phyloP scores from a whole-genome alignment of 768 basidiomycete species.

The Auricularia sp. region DNA sequence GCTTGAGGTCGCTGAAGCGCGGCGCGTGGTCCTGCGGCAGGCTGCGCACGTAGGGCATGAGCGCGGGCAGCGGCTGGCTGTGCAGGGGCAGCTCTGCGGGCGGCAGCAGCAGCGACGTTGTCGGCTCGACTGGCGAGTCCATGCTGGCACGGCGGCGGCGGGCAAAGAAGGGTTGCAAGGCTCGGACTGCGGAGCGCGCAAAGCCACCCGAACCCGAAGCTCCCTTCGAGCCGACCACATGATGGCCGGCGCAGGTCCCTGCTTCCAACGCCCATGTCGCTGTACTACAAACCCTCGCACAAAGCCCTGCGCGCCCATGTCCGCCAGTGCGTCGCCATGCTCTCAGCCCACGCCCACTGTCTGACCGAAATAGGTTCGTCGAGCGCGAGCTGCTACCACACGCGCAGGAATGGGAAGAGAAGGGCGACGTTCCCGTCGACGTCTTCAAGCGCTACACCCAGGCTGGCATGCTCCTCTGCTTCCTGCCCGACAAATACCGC shows the following conservation, averaged over 20 bases:
- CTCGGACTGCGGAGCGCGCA: too few relatives aligned
- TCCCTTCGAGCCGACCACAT: too few relatives aligned
- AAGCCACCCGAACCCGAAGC: too few relatives aligned
- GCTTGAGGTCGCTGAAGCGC: not conserved
- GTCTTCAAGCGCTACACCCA: constrained; percentile 5
- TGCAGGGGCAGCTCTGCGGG: not conserved
- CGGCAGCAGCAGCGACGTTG: not conserved
- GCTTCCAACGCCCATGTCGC: not conserved
- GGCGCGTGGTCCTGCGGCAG: not conserved
- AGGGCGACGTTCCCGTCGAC: constrained; percentile 3
- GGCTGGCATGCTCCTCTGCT: constrained; percentile 5
- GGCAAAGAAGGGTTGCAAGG: not conserved
- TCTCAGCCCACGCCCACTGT: not conserved
- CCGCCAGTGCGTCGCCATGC: not conserved
- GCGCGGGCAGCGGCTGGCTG: not conserved
- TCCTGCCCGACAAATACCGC: constrained; percentile 7
- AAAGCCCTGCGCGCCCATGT: not conserved
- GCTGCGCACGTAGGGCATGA: not conserved
- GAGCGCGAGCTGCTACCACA: constrained; percentile 8
- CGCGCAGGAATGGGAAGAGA: constrained; percentile 8
- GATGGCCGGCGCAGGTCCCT: too few relatives aligned
- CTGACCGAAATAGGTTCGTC: constrained; percentile 1
- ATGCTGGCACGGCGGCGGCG: not conserved
- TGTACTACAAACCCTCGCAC: not conserved
- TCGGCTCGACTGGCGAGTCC: not conserved